Percentiles rank a stretch among this genome's conserved stretches.
These are phyloP conservation scores for Hypoxylon sp. DNA, from an alignment of 2,329 filamentous ascomycete genomes.

Conservation along the genomic window DNA sequence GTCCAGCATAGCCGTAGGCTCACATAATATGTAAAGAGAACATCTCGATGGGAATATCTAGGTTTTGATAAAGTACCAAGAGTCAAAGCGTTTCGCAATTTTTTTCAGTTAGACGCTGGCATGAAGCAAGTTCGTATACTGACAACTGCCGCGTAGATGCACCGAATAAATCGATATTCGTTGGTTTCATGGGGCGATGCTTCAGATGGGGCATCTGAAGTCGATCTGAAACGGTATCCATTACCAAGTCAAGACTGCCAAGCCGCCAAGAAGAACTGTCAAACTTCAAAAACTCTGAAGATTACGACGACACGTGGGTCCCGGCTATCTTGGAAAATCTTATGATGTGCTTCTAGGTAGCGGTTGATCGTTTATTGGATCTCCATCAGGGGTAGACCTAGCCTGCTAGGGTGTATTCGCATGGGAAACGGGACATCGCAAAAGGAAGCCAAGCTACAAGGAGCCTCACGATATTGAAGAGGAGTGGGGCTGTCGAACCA, in stretches of 20 bases:
- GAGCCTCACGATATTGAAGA: constrained; percentile 39
- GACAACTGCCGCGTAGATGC: constrained; percentile 16
- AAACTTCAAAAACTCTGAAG: constrained; percentile 26
- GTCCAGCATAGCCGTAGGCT: neutral
- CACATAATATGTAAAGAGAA: neutral
- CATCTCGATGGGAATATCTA: neutral
- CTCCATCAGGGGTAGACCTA: constrained; percentile 17
- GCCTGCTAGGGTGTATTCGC: constrained; percentile 8
- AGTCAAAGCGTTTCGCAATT: neutral
- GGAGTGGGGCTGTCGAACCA: constrained; percentile 34
- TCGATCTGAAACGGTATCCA: constrained; percentile 44
- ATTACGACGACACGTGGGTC: constrained; percentile 40
- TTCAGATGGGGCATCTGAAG: constrained; percentile 45
- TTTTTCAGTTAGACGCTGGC: constrained; percentile 4
- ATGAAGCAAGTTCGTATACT: neutral
- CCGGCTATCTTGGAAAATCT: constrained; percentile 22
- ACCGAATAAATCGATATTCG: constrained; percentile 9
- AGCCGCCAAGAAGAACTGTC: constrained; percentile 35
- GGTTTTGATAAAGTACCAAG: neutral
- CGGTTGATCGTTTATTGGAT: constrained; percentile 37
- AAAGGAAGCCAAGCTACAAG: constrained; percentile 33
- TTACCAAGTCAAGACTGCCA: constrained; percentile 19
- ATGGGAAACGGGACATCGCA: constrained; percentile 13
- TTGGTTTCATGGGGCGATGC: constrained; percentile 14
- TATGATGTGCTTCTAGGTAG: constrained; percentile 40